phyloP scores from a whole-genome alignment of 2,329 filamentous ascomycete species.

The Amauroascus niger region DNA sequence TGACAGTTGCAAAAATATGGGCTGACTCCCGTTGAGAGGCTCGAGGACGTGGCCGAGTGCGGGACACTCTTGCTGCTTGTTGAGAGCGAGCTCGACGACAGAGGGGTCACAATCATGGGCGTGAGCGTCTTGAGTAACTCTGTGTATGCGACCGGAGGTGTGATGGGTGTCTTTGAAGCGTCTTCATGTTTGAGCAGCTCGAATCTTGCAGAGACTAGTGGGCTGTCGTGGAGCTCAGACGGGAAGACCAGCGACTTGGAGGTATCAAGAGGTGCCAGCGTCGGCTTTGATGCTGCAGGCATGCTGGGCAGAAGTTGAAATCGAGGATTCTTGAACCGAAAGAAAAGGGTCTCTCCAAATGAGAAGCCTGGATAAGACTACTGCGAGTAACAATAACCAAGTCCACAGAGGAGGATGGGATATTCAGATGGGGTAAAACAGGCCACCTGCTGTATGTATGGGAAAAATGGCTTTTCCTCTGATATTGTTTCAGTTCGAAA shows the following conservation, averaged over 20 bases:
- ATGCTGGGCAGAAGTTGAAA: conserved; percentile 4
- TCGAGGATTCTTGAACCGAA: neutral
- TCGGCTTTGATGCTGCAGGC: conserved; percentile 13
- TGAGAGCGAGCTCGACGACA: conserved; percentile 45
- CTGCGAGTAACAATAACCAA: neutral
- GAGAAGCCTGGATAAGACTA: neutral
- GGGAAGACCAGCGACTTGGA: conserved; percentile 40
- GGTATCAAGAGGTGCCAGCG: conserved; percentile 26
- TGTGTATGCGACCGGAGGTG: conserved; percentile 77
- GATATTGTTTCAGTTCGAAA: neutral
- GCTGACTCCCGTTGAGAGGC: conserved; percentile 34
- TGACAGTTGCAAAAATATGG: conserved; percentile 45
- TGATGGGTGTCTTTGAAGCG: conserved; percentile 70
- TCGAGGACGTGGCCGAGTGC: conserved; percentile 25
- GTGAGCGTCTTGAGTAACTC: conserved; percentile 83
- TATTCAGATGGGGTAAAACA: neutral
- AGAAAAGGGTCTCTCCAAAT: neutral
- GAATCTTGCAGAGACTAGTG: conserved; percentile 40
- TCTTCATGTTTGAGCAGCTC: conserved; percentile 61
- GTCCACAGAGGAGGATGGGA: neutral
- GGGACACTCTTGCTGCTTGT: conserved; percentile 22
- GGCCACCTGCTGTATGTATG: neutral
- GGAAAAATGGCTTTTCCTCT: neutral
- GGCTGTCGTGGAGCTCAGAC: conserved; percentile 50
- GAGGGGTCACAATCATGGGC: conserved; percentile 58